Percentiles rank a stretch among this genome's conserved stretches.
Evolutionary conservation across 2,329 filamentous ascomycete species (phyloP).

Genomic region (Fusarium aywerte): DNA sequence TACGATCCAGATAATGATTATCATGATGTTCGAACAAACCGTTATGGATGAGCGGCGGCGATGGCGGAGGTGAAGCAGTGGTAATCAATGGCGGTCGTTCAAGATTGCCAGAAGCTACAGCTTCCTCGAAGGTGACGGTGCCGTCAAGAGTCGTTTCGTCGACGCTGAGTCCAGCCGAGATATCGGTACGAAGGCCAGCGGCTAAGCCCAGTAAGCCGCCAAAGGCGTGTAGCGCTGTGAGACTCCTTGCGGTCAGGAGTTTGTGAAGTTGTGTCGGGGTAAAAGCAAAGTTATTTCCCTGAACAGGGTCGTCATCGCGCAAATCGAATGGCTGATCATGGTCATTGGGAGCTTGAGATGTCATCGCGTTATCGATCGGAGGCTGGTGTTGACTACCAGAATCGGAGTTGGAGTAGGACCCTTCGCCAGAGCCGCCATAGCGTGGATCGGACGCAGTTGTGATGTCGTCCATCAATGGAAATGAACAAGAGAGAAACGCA

Average conservation of each 20-base stretch:
- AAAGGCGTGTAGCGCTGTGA: slow-evolving; percentile 61
- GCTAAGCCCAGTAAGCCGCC: slow-evolving; percentile 66
- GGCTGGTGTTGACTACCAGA: slow-evolving; percentile 23
- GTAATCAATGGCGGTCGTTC: slow-evolving; percentile 45
- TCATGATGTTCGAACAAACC: slow-evolving; percentile 48
- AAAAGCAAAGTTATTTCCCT: slow-evolving; percentile 63
- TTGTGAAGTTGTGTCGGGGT: slow-evolving; percentile 64
- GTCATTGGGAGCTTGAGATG: slow-evolving; percentile 6
- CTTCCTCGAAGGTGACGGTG: slow-evolving; percentile 61
- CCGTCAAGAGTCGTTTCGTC: slow-evolving; percentile 62
- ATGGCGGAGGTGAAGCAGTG: slow-evolving; percentile 33
- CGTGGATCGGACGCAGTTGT: slow-evolving; percentile 39
- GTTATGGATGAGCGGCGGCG: slow-evolving; percentile 40
- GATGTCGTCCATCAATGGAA: slow-evolving; percentile 48
- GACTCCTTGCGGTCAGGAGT: slow-evolving; percentile 61
- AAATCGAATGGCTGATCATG: slow-evolving; percentile 42
- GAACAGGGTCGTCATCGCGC: slow-evolving; percentile 43
- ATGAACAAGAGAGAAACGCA: slow-evolving; percentile 1
- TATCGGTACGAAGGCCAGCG: slow-evolving; percentile 61
- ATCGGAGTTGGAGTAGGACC: slow-evolving; percentile 25
- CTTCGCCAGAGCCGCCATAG: slow-evolving; percentile 36
- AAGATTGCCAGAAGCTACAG: slow-evolving; percentile 53
- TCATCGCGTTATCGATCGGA: slow-evolving; percentile 16
- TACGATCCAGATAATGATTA: slow-evolving; percentile 64
- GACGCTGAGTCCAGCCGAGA: slow-evolving; percentile 59